phyloP scores from a whole-genome alignment of 441 rosid species.

The Adansonia grandidieri region DNA sequence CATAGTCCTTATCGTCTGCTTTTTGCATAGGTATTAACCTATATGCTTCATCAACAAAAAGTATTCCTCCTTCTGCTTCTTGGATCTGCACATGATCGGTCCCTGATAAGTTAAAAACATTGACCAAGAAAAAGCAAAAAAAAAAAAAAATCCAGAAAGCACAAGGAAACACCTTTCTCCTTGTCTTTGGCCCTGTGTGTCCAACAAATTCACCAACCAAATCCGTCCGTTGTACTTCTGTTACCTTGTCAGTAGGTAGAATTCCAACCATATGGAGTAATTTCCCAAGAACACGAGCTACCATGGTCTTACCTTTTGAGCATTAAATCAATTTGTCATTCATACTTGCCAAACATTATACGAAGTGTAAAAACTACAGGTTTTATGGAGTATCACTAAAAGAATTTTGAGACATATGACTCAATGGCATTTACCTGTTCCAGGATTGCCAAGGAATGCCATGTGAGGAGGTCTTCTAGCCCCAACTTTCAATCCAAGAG shows the following conservation, averaged over 20 bases:
- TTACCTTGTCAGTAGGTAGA: slow-evolving; percentile 88
- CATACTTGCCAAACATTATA: slow-evolving; percentile 17
- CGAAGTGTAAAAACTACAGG: neutral
- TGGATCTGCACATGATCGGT: slow-evolving; percentile 54
- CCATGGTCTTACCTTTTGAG: slow-evolving; percentile 90
- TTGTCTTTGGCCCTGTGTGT: slow-evolving; percentile 97
- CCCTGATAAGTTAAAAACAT: slow-evolving; percentile 11
- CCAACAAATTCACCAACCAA: slow-evolving; percentile 98
- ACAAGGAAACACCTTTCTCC: slow-evolving; percentile 66
- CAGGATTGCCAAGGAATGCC: slow-evolving; percentile 99
- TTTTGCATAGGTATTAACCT: slow-evolving; percentile 88
- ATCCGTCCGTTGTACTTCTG: slow-evolving; percentile 96
- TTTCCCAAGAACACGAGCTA: slow-evolving; percentile 90
- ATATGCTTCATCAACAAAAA: slow-evolving; percentile 90
- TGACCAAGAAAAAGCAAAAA: slow-evolving; percentile 7
- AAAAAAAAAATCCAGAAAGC: neutral
- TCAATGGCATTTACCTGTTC: slow-evolving; percentile 65
- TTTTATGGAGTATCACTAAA: neutral
- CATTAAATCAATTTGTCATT: slow-evolving; percentile 12
- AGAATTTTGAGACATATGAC: neutral
- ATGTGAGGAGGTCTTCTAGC: slow-evolving; percentile 89
- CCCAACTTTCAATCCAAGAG: slow-evolving; percentile 90
- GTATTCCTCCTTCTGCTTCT: slow-evolving; percentile 97
- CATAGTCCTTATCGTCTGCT: slow-evolving; percentile 94
- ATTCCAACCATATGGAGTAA: slow-evolving; percentile 88